Evolutionary conservation across 768 basidiomycete species (phyloP).

Genomic region (Gloeophyllum trabeum): DNA sequence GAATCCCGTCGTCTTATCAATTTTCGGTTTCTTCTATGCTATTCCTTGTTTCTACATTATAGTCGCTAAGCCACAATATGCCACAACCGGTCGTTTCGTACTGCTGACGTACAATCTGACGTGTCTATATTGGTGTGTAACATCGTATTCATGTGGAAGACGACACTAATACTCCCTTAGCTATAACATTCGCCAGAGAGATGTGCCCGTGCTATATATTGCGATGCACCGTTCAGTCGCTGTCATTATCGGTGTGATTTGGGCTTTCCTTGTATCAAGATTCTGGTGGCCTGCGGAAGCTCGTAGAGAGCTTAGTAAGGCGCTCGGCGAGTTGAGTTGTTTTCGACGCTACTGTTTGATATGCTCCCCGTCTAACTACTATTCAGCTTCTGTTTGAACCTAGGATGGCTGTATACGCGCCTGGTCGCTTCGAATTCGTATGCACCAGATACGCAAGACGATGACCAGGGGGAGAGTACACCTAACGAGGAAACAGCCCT

Average conservation of each 20-base stretch:
- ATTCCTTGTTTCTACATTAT: slow-evolving; percentile 92
- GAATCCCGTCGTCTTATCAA: slow-evolving; percentile 58
- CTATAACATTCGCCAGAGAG: slow-evolving; percentile 65
- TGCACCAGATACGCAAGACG: slow-evolving; percentile 19
- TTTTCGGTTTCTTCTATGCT: slow-evolving; percentile 84
- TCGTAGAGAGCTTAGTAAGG: slow-evolving; percentile 72
- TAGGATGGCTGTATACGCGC: slow-evolving; percentile 91
- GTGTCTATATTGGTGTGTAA: slow-evolving; percentile 33
- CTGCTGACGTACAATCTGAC: slow-evolving; percentile 87
- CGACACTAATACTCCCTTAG: slow-evolving; percentile 25
- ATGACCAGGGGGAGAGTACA: slow-evolving; percentile 6
- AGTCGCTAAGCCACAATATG: slow-evolving; percentile 65
- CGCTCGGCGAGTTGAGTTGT: slow-evolving; percentile 69
- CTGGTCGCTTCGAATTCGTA: slow-evolving; percentile 83
- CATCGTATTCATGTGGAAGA: slow-evolving; percentile 4
- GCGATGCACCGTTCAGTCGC: slow-evolving; percentile 71
- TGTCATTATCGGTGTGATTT: slow-evolving; percentile 79
- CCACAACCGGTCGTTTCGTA: slow-evolving; percentile 69
- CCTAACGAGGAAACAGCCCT: slow-evolving; percentile 21
- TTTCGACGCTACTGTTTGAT: slow-evolving; percentile 1
- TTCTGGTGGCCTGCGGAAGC: slow-evolving; percentile 98
- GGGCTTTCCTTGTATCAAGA: slow-evolving; percentile 80
- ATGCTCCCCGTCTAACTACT: slow-evolving; percentile 5
- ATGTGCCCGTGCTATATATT: slow-evolving; percentile 53
- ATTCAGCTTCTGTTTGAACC: slow-evolving; percentile 78